Evolutionary conservation across 1,284 basidiomycete genomes (phyloP), one percentile per base, ranked within the genome.

Genomic region (Ganoderma lingzhi): DNA sequence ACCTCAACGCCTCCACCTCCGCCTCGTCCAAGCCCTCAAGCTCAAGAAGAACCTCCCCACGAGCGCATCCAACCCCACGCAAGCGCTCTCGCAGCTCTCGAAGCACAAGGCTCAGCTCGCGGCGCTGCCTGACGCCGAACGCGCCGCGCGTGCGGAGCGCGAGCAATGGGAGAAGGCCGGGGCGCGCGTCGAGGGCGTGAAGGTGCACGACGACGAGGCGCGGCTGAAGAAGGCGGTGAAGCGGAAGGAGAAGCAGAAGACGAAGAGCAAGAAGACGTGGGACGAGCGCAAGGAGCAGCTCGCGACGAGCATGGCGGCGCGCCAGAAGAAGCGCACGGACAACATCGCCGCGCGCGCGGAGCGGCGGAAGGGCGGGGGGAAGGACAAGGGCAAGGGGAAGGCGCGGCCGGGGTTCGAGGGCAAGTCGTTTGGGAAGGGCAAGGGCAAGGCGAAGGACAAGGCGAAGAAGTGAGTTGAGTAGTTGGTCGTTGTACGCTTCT

Each of bases 141-240:
- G 94, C 28, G 91, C 93, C 76, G 85, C 85, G 62, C 86, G 90
- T 6, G 89, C 93, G 78, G 95, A 96, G 78, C 86, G 86, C 69
- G 92, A 96, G 69, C 88, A 90, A 74, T 97, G 96, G 94, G 89
- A 90, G 65, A 96, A 96, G 81, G 95, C 96, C 0, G 89, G 92
- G 76, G 90, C 94, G 53, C 86, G 94, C 62, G 84, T 96, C 70
- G 92, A 93, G 60, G 96, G 96, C 5, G 90, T 91, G 56, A 98
- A 97, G 81, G 90, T 98, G 39, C 88, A 88, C 63, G 96, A 98
- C 76, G 93, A 96, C 74, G 93, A 95, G 78, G 80, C 75, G 4
- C 84, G 91, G 62, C 80, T 98, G 75, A 96, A 96, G 84, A 97
- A 97, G 83, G 95, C 95, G 32, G 90, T 88, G 12, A 97, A 97